These are phyloP conservation scores for Coemansia aciculifera DNA, from an alignment of 192 early-diverging fungal genomes.

Conservation along the genomic window DNA sequence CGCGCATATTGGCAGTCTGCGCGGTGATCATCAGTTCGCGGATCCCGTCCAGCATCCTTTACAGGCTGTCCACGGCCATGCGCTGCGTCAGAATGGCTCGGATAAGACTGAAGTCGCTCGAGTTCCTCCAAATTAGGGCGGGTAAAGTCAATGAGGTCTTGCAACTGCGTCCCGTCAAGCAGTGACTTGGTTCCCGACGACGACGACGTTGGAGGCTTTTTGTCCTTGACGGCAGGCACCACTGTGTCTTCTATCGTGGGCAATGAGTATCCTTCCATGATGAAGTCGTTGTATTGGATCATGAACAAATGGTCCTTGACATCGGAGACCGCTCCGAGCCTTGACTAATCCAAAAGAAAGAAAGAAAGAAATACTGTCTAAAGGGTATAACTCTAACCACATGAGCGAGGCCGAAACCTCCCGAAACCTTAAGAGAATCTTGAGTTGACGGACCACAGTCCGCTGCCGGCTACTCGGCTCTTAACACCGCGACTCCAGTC, in stretches of 20 bases:
- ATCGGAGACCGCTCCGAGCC: too few relatives aligned
- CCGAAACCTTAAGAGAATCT: too few relatives aligned
- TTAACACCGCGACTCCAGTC: too few relatives aligned
- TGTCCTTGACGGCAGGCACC: neutral
- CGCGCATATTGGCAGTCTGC: conserved; percentile 74
- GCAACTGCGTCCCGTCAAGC: conserved; percentile 63
- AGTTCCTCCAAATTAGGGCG: conserved; percentile 87
- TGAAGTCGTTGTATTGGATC: conserved; percentile 39
- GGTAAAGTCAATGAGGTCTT: conserved; percentile 74
- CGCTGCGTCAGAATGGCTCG: conserved; percentile 83
- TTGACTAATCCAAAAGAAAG: too few relatives aligned
- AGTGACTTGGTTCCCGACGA: conserved; percentile 24
- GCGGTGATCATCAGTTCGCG: conserved; percentile 83
- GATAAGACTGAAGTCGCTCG: conserved; percentile 82
- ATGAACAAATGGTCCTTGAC: too few relatives aligned
- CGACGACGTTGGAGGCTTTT: neutral
- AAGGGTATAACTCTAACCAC: too few relatives aligned
- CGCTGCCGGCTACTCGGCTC: too few relatives aligned
- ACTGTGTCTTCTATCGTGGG: neutral
- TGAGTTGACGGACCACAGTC: too few relatives aligned
- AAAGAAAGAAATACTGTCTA: too few relatives aligned
- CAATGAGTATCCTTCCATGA: conserved; percentile 56
- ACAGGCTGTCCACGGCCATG: conserved; percentile 85
- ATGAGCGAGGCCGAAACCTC: too few relatives aligned
- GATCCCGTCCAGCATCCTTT: conserved; percentile 88